A percentile compares a stretch with the other conserved stretches of the same genome.
phyloP scores from a whole-genome alignment of 2,329 filamentous ascomycete genomes.

The Paracamarosporium sp. region DNA sequence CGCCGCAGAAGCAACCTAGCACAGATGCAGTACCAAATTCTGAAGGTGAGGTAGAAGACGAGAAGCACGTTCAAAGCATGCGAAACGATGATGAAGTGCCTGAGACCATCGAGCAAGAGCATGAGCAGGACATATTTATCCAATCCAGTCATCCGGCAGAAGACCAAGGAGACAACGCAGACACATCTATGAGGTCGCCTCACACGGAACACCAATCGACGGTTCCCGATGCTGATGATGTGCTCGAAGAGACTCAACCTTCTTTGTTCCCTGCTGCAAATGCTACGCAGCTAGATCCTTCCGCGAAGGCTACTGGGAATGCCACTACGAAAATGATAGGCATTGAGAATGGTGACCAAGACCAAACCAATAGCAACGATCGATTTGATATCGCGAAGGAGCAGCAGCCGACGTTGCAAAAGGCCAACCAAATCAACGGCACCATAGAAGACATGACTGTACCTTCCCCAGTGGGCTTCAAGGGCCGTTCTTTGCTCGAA shows the following conservation, averaged over 20 bases:
- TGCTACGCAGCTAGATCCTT: neutral
- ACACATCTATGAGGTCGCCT: constrained; percentile 5
- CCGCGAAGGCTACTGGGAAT: neutral
- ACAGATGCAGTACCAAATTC: constrained; percentile 9
- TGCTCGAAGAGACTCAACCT: constrained; percentile 43
- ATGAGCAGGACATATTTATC: constrained; percentile 16
- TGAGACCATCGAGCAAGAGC: constrained; percentile 28
- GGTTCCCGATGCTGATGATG: constrained; percentile 41
- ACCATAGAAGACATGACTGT: constrained; percentile 17
- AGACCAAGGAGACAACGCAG: constrained; percentile 1
- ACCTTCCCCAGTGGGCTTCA: constrained; percentile 2
- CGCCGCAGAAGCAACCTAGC: constrained; percentile 21
- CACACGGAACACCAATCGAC: constrained; percentile 34
- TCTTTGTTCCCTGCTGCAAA: constrained; percentile 22
- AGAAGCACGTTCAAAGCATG: constrained; percentile 1
- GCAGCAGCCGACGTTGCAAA: constrained; percentile 37
- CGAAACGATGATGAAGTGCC: constrained; percentile 26
- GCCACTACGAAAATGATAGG: neutral
- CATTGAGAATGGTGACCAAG: neutral
- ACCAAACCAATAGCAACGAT: constrained; percentile 29
- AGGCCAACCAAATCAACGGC: constrained; percentile 17
- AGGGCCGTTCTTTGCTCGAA: constrained; percentile 40
- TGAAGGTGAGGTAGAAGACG: constrained; percentile 10
- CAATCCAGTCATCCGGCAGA: constrained; percentile 12
- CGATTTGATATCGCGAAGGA: constrained; percentile 47